Percentiles rank a stretch among this genome's conserved stretches.
Evolutionary conservation across 2,329 filamentous ascomycete genomes (phyloP).

Genomic region (Didymella arachidicola): DNA sequence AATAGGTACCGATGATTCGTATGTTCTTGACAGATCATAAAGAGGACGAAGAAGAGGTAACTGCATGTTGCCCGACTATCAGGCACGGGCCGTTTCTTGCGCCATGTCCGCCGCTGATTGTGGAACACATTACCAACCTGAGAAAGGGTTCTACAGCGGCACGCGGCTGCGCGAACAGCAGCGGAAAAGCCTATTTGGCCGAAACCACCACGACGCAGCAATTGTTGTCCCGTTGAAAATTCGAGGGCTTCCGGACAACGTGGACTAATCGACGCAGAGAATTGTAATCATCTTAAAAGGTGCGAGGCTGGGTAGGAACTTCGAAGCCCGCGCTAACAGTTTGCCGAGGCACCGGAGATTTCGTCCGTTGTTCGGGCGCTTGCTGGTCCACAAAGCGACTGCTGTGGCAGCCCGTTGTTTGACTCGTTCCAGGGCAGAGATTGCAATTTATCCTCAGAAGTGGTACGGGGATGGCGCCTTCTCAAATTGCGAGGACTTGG

Average conservation of each 20-base stretch:
- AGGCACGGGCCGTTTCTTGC: not conserved
- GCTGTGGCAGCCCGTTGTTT: not conserved
- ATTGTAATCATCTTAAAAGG: not conserved
- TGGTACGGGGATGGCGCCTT: not conserved
- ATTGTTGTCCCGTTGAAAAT: not conserved
- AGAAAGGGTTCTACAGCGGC: not conserved
- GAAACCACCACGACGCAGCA: not conserved
- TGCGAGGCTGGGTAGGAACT: not conserved
- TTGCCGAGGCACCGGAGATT: constrained; percentile 1
- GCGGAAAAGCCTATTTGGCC: not conserved
- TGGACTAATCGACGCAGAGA: not conserved
- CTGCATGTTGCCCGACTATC: not conserved
- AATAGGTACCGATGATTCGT: constrained; percentile 3
- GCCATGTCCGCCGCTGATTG: not conserved
- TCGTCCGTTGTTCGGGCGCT: not conserved
- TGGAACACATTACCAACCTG: not conserved
- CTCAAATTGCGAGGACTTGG: not conserved
- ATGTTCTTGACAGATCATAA: not conserved
- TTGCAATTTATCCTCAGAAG: too few species aligned
- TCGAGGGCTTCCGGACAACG: not conserved
- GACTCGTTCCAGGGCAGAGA: not conserved
- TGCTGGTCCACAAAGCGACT: not conserved
- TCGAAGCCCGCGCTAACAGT: not conserved
- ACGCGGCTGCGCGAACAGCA: not conserved
- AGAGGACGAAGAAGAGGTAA: not conserved